Conservation (phyloP, 331 rosid species). For the Pyrus hybrid region DNA sequence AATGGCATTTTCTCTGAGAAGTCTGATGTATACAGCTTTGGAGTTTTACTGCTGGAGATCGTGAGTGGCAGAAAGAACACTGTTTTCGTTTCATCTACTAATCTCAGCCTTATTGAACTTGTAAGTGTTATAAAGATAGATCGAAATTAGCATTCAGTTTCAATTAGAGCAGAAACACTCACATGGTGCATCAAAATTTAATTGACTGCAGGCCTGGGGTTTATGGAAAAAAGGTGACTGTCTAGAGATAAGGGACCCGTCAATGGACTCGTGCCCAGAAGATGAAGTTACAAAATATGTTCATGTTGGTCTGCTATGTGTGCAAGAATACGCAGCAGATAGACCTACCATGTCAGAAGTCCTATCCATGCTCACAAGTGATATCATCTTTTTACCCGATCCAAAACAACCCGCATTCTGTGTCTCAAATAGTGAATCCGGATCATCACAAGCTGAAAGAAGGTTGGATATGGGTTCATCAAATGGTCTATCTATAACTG, state of each 20-base stretch:
- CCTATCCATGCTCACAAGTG: slow-evolving; percentile 18
- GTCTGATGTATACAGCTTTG: too few species aligned
- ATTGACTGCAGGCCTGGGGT: slow-evolving; percentile 18
- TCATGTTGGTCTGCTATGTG: slow-evolving; percentile 23
- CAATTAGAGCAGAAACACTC: neutral
- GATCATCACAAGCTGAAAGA: slow-evolving; percentile 9
- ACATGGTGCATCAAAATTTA: neutral
- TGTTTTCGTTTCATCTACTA: neutral
- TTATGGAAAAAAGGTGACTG: slow-evolving; percentile 14
- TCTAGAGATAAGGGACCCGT: neutral
- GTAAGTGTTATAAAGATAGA: neutral
- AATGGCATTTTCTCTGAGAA: too few species aligned
- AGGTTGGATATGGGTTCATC: slow-evolving; percentile 2
- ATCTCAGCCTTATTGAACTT: slow-evolving; percentile 10
- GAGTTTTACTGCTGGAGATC: too few species aligned
- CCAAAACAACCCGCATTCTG: slow-evolving; percentile 17
- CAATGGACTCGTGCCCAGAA: slow-evolving; percentile 12
- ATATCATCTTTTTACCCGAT: neutral
- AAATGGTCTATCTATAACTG: slow-evolving; percentile 11
- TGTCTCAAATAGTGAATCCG: slow-evolving; percentile 4
- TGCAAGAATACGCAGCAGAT: slow-evolving; percentile 16
- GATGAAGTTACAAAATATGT: neutral
- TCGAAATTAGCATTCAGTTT: neutral
- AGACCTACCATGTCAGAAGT: slow-evolving; percentile 26
- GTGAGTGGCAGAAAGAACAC: slow-evolving; percentile 2